A percentile compares a stretch with the other conserved stretches of the same genome.
phyloP scores from a whole-genome alignment of 306 rosid genomes.

The Trifolium pratense region DNA sequence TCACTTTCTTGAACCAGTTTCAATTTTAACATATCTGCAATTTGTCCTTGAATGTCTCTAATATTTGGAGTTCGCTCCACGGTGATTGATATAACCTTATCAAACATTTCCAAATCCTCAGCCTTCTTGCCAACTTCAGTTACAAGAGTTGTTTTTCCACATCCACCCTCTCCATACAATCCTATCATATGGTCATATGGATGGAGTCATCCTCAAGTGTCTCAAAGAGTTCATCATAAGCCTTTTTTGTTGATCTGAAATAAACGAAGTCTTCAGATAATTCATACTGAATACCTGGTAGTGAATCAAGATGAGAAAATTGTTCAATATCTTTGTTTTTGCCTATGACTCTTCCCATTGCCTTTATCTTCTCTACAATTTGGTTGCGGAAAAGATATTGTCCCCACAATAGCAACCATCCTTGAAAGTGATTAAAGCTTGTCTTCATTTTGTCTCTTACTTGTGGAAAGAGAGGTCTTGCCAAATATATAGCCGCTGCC shows the following conservation, averaged over 20 bases:
- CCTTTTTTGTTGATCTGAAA: background rate
- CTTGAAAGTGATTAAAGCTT: too few species aligned
- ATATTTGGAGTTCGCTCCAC: constrained; percentile 11
- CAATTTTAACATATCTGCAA: constrained; percentile 4
- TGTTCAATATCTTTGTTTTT: too few species aligned
- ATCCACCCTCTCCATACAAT: background rate
- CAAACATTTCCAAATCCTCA: background rate
- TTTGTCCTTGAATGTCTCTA: background rate
- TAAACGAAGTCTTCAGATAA: too few species aligned
- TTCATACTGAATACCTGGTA: background rate
- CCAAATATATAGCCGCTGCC: too few species aligned
- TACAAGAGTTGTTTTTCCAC: constrained; percentile 2
- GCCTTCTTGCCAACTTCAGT: constrained; percentile 16
- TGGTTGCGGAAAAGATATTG: too few species aligned
- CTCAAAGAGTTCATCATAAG: background rate
- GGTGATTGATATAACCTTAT: constrained; percentile 2
- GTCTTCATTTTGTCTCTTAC: too few species aligned
- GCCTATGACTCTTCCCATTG: too few species aligned
- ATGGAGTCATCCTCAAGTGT: background rate
- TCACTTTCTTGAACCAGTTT: background rate
- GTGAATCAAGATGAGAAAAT: too few species aligned
- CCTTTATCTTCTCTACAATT: too few species aligned
- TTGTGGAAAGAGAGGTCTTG: too few species aligned
- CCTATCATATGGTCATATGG: background rate
- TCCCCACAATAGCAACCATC: too few species aligned